These are phyloP conservation scores for Cryptosporidium sp. DNA, from an alignment of 169 alveolate species.

Conservation along the genomic window DNA sequence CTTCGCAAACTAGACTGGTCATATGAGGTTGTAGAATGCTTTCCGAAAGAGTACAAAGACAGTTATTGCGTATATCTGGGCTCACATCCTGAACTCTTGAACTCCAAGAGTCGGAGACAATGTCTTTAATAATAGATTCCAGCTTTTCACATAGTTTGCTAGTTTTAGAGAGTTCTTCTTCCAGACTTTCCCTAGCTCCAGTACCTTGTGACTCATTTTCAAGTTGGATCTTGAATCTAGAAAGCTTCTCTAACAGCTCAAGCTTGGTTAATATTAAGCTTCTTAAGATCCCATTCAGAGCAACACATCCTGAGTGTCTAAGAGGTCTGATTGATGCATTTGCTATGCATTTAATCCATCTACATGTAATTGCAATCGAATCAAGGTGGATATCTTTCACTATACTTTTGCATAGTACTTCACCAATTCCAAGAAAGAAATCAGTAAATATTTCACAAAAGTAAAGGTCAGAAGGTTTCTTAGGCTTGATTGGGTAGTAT, in stretches of 20 bases:
- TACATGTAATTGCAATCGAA: background rate
- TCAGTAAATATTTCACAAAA: slow-evolving; percentile 18
- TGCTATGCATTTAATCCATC: slow-evolving; percentile 20
- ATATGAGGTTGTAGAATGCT: slow-evolving; percentile 22
- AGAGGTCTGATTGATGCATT: slow-evolving; percentile 43
- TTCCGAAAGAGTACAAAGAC: slow-evolving; percentile 23
- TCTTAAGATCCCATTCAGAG: slow-evolving; percentile 53
- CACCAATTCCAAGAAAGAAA: slow-evolving; percentile 48
- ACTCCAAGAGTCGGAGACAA: slow-evolving; percentile 23
- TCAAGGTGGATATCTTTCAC: background rate
- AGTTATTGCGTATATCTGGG: slow-evolving; percentile 18
- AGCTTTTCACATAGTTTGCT: background rate
- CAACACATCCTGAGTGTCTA: slow-evolving; percentile 57
- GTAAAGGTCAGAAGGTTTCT: slow-evolving; percentile 10
- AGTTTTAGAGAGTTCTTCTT: slow-evolving; percentile 10
- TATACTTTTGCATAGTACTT: background rate
- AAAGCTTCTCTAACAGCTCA: slow-evolving; percentile 32
- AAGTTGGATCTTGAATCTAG: slow-evolving; percentile 43
- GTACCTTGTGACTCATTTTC: slow-evolving; percentile 32
- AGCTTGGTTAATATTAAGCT: background rate
- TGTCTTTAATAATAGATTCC: background rate
- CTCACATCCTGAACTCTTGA: slow-evolving; percentile 52
- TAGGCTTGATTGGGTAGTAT: slow-evolving; percentile 59
- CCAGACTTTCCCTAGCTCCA: slow-evolving; percentile 15
- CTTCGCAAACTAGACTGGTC: background rate